These are phyloP conservation scores for Eimeria sp. DNA, from an alignment of 169 alveolate genomes.

Conservation along the genomic window DNA sequence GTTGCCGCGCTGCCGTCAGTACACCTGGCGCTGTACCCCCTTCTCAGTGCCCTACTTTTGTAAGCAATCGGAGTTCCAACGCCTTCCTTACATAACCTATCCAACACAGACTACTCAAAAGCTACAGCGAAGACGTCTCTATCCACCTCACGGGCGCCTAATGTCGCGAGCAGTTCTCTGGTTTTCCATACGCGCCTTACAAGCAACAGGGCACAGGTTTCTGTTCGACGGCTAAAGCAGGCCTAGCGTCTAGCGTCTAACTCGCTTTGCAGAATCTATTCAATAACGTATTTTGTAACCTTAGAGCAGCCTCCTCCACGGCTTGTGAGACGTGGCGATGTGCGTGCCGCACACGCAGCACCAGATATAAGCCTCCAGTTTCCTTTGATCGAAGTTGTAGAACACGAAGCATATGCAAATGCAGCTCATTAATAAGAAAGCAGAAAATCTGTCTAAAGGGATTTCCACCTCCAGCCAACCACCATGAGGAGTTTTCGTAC, in stretches of 20 bases:
- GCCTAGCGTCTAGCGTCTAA: background rate
- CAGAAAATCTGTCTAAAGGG: background rate
- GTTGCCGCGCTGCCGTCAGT: background rate
- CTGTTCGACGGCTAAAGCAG: background rate
- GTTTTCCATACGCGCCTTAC: background rate
- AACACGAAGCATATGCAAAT: background rate
- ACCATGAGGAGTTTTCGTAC: background rate
- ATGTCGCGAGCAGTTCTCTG: background rate
- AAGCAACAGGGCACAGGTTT: background rate
- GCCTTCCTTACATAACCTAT: background rate
- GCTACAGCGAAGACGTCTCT: background rate
- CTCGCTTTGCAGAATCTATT: background rate
- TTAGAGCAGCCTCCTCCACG: background rate
- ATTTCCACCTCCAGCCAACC: background rate
- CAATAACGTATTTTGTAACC: background rate
- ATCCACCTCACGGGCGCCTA: background rate
- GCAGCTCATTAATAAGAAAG: background rate
- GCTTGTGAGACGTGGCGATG: background rate
- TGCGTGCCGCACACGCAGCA: background rate
- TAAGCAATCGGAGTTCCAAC: background rate
- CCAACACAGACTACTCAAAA: background rate
- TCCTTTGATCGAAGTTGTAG: background rate
- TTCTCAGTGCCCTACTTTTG: background rate
- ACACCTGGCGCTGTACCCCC: too few relatives aligned
- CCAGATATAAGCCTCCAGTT: background rate